Evolutionary conservation across 2,329 filamentous ascomycete genomes (phyloP), one percentile per base, ranked within the genome.

Genomic region (Colletotrichum musae): DNA sequence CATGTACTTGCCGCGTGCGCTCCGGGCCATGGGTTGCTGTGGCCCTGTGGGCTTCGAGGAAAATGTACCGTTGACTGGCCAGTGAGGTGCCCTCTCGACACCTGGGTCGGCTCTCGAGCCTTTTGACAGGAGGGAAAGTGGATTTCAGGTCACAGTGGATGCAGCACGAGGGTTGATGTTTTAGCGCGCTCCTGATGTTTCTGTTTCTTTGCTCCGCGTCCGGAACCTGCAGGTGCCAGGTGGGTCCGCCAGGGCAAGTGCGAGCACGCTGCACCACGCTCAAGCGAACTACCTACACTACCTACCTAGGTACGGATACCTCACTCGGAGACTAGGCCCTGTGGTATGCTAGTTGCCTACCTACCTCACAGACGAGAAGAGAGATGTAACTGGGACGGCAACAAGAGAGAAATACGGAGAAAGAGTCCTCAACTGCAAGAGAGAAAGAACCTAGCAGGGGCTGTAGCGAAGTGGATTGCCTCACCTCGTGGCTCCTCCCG

Each of bases 151-250:
- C 41, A 28, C 32, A 65, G 53, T 65, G 65, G 65, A 54, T 68
- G 56, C 56, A 50, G 50, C 21, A 24, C 21, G 21, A 69, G 56
- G 51, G 53, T 32, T 56, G n/a, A 50, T 69, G 66, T 69, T 69
- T 69, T 69, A 69, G 66, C 62, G 62, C 45, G 51, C 66, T 61
- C 36, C 51, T 64, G 53, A 58, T 68, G 65, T 66, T 66, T 66
- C 62, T 48, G 66, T 57, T 61, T 56, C 45, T 60, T 15, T n/a
- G 43, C 28, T 45, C 50, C 41, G 36, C 16, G 47, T 61, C 50
- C 18, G 12, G 15, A 59, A 68, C 56, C 56, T 69, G 66, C 66
- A 69, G 62, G 61, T 60, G 45, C 32, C 32, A 36, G 47, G 28
- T 28, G 28, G 43, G n/a, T 41, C 60, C 47, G n/a, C 4, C 24